phyloP scores from a whole-genome alignment of 768 basidiomycete genomes.

The Gymnopilus dilepis region DNA sequence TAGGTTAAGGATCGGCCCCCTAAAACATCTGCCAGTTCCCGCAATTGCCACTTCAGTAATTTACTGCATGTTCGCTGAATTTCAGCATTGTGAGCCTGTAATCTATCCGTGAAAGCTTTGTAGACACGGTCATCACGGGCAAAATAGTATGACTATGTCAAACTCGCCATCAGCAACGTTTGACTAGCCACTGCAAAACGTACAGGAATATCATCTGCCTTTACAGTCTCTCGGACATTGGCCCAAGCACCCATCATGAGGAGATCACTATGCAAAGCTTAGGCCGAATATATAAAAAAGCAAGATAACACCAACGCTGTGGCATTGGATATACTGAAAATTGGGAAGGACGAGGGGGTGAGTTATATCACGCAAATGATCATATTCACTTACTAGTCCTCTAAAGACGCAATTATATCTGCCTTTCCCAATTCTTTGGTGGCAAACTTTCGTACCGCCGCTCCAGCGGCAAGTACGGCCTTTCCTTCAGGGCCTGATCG shows the following conservation, averaged over 20 bases:
- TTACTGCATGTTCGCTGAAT: conserved; percentile 56
- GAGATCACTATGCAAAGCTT: conserved; percentile 54
- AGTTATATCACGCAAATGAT: no score
- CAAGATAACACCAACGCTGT: conserved; percentile 49
- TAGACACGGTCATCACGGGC: conserved; percentile 91
- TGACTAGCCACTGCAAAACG: conserved; percentile 25
- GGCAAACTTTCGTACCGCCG: conserved; percentile 84
- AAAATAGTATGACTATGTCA: conserved; percentile 80
- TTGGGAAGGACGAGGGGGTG: no score
- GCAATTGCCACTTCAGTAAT: conserved; percentile 73
- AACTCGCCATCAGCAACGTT: not conserved
- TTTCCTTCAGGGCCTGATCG: conserved; percentile 67
- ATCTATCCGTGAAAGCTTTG: conserved; percentile 63
- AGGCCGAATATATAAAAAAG: not conserved
- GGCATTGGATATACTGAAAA: conserved; percentile 83
- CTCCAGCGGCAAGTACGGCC: conserved; percentile 77
- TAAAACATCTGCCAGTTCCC: conserved; percentile 63
- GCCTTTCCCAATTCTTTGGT: conserved; percentile 85
- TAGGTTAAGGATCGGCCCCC: conserved; percentile 72
- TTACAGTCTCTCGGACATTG: conserved; percentile 59
- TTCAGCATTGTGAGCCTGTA: conserved; percentile 47
- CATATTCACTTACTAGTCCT: conserved; percentile 91
- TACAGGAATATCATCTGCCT: conserved; percentile 77
- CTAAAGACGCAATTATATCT: conserved; percentile 77
- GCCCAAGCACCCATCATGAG: conserved; percentile 85